Evolutionary conservation across 306 rosid species (phyloP).

Genomic region (Dryas octopetala): DNA sequence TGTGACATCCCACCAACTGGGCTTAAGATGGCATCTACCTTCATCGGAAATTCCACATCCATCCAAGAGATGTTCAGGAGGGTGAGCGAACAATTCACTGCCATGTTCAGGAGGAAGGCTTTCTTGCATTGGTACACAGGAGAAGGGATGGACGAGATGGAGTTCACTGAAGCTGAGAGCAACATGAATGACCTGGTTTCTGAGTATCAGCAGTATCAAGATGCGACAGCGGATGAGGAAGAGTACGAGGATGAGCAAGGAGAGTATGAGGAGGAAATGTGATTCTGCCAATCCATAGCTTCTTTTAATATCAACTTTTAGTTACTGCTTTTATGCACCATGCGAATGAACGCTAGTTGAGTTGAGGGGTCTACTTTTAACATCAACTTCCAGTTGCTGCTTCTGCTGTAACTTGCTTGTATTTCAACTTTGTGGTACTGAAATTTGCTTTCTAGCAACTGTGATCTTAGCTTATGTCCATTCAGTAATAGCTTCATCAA

Average conservation of each 20-base stretch:
- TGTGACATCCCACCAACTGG: constrained; percentile 49
- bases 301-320: constrained; percentile 7
- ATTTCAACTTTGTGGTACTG: constrained; percentile 12
- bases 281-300: neutral
- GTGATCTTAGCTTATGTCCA: neutral
- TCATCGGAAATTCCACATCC: constrained; percentile 39
- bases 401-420: constrained; percentile 21
- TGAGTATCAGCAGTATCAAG: constrained; percentile 52
- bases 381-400: constrained; percentile 42
- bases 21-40: constrained; percentile 46
- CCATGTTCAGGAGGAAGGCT: constrained; percentile 47
- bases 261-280: constrained; percentile 28
- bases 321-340: constrained; percentile 14
- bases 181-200: constrained; percentile 48
- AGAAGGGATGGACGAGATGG: constrained; percentile 54
- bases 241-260: constrained; percentile 38
- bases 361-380: neutral
- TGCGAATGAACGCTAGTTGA: constrained; percentile 11
- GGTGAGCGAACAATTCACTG: constrained; percentile 49
- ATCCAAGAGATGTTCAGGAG: constrained; percentile 53
- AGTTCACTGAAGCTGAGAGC: constrained; percentile 46
- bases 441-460: constrained; percentile 6
- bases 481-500: too few relatives aligned
- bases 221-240: constrained; percentile 43
- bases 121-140: constrained; percentile 58